These are phyloP conservation scores for Prunus davidiana DNA, from an alignment of 306 rosid species.

Conservation along the genomic window DNA sequence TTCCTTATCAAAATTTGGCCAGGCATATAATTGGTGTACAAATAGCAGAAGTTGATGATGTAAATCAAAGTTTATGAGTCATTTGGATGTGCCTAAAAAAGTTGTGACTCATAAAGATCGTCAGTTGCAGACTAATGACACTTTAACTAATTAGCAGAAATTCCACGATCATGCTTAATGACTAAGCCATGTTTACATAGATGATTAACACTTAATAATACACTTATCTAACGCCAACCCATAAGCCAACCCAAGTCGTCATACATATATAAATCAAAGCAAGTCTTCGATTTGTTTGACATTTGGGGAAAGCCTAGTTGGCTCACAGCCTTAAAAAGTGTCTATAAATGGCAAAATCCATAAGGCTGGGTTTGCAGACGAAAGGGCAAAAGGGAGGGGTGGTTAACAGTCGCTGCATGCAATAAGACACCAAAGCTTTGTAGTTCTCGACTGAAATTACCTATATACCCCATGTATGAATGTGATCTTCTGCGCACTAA, in stretches of 20 bases:
- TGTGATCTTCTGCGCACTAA: background rate
- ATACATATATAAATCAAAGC: too few relatives aligned
- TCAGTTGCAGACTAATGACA: background rate
- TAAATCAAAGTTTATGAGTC: background rate
- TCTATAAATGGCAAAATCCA: background rate
- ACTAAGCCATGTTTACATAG: background rate
- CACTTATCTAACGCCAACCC: too few relatives aligned
- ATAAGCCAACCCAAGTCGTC: too few relatives aligned
- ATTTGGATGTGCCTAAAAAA: background rate
- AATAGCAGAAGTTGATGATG: background rate
- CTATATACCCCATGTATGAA: background rate
- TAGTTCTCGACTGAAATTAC: background rate
- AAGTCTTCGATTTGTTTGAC: background rate
- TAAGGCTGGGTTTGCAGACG: conserved; percentile 1
- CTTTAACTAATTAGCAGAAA: background rate
- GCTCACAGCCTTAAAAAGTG: background rate
- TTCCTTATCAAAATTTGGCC: too few relatives aligned
- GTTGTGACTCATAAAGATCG: background rate
- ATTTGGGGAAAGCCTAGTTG: conserved; percentile 1
- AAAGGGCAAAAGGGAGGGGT: background rate
- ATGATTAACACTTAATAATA: too few relatives aligned
- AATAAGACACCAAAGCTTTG: background rate
- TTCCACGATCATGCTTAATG: background rate
- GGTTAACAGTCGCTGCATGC: conserved; percentile 9
- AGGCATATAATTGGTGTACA: background rate